These are phyloP conservation scores for Roridomyces roridus DNA, from an alignment of 768 basidiomycete genomes.

Conservation along the genomic window DNA sequence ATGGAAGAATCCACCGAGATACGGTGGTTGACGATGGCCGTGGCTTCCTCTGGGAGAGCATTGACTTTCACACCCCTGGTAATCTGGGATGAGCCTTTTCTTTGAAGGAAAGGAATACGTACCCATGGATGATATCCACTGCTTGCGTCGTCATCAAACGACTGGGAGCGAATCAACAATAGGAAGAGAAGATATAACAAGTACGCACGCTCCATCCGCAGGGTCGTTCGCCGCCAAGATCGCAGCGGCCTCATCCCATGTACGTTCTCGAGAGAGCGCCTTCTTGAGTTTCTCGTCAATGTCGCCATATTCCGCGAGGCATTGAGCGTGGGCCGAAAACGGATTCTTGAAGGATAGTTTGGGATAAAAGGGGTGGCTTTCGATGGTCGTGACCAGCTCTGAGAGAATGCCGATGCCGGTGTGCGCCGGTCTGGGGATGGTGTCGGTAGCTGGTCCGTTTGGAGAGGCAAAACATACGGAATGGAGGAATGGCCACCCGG, in stretches of 20 bases:
- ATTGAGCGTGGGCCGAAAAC: slow-evolving; percentile 7
- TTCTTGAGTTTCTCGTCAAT: neutral
- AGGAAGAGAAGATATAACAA: neutral
- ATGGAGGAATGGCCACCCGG: slow-evolving; percentile 69
- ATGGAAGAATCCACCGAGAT: slow-evolving; percentile 37
- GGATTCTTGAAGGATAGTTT: slow-evolving; percentile 9
- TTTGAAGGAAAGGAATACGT: too few species aligned
- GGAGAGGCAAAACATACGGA: slow-evolving; percentile 33
- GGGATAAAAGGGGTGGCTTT: slow-evolving; percentile 42
- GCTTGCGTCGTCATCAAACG: slow-evolving; percentile 60
- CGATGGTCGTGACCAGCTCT: slow-evolving; percentile 52
- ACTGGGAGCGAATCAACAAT: slow-evolving; percentile 15
- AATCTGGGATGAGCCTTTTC: too few species aligned
- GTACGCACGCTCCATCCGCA: slow-evolving; percentile 6
- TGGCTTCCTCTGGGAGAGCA: slow-evolving; percentile 59
- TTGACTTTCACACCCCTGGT: slow-evolving; percentile 51
- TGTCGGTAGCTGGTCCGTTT: neutral
- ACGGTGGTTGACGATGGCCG: slow-evolving; percentile 55
- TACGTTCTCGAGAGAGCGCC: slow-evolving; percentile 9
- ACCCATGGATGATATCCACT: slow-evolving; percentile 49
- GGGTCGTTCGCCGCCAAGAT: slow-evolving; percentile 3
- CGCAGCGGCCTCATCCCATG: slow-evolving; percentile 12
- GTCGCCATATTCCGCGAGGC: slow-evolving; percentile 8
- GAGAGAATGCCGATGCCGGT: slow-evolving; percentile 70
- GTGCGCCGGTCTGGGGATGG: slow-evolving; percentile 44